phyloP scores from a whole-genome alignment of 345 rosid species.

The Salix purpurea region DNA sequence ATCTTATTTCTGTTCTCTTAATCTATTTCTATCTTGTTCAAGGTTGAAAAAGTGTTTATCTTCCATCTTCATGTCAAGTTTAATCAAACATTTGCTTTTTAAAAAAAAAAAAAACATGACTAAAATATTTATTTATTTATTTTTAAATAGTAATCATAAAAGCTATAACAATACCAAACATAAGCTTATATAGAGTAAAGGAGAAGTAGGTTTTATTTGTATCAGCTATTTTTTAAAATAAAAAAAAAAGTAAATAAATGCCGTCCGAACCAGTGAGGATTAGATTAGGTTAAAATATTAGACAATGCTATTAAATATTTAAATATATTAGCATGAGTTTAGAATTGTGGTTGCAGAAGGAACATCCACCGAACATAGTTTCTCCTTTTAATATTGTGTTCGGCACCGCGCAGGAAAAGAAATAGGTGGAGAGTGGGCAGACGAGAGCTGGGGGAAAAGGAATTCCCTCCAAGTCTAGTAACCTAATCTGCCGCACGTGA shows the following conservation, averaged over 20 bases:
- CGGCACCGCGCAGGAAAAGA: not conserved
- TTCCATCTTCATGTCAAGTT: fast-evolving
- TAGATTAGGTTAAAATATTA: not conserved
- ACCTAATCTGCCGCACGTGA: constrained; percentile 33
- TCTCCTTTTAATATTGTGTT: too few relatives aligned
- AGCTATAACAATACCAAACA: too few relatives aligned
- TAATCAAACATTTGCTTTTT: too few relatives aligned
- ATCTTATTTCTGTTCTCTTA: too few relatives aligned
- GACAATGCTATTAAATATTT: not conserved
- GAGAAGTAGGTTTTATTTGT: too few relatives aligned
- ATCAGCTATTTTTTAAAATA: too few relatives aligned
- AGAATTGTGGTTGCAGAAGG: constrained; percentile 17
- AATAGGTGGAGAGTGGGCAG: not conserved
- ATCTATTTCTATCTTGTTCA: too few relatives aligned
- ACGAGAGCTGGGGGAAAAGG: not conserved
- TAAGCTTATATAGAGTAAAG: too few relatives aligned
- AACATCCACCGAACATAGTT: not conserved
- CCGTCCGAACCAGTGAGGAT: not conserved
- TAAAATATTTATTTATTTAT: too few relatives aligned
- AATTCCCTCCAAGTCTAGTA: not conserved
- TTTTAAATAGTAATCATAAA: too few relatives aligned
- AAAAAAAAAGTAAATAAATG: too few relatives aligned
- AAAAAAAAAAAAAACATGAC: too few relatives aligned
- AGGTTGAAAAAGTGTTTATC: fast-evolving
- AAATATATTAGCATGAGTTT: not conserved